A percentile compares a stretch with the other conserved stretches of the same genome.
Evolutionary conservation across 1,139 yeast species (phyloP).

Genomic region (Martiniozyma asiatica): DNA sequence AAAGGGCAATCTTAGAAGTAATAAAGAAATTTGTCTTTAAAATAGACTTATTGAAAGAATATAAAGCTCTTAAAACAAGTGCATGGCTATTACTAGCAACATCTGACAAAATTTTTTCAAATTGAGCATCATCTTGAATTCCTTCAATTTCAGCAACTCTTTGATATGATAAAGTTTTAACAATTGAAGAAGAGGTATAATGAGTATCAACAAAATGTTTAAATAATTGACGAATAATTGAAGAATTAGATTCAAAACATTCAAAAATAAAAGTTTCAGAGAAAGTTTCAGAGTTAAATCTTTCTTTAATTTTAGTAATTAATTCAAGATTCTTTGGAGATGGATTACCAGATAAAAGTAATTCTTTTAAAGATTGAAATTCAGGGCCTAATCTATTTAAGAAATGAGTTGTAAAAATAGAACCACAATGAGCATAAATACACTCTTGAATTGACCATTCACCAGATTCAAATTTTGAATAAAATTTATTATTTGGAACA

Average conservation of each 20-base stretch:
- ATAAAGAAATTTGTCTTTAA: constrained; percentile 90
- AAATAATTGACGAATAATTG: constrained; percentile 70
- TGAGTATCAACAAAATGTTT: constrained; percentile 89
- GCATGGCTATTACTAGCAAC: constrained; percentile 75
- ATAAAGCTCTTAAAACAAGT: constrained; percentile 70
- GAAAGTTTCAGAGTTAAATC: constrained; percentile 87
- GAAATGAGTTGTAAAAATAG: constrained; percentile 87
- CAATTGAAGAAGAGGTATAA: constrained; percentile 54
- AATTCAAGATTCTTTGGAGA: constrained; percentile 63
- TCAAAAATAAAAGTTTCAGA: constrained; percentile 77
- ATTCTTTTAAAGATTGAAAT: constrained; percentile 54
- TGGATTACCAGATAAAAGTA: constrained; percentile 46
- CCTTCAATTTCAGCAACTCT: constrained; percentile 70
- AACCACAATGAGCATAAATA: constrained; percentile 88
- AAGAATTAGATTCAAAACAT: constrained; percentile 59
- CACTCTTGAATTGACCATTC: constrained; percentile 87
- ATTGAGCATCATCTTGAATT: constrained; percentile 64
- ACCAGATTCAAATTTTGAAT: constrained; percentile 55
- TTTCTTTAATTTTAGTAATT: constrained; percentile 68
- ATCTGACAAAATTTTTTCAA: constrained; percentile 53
- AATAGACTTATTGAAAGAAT: constrained; percentile 73
- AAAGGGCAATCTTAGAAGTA: constrained; percentile 88
- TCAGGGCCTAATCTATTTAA: constrained; percentile 90
- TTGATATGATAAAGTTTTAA: constrained; percentile 79
- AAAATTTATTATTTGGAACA: constrained; percentile 79